Evolutionary conservation across 108 stramenopile species (phyloP), one percentile per base, ranked within the genome.

Genomic region (Cyclotella choctawhatcheeana): DNA sequence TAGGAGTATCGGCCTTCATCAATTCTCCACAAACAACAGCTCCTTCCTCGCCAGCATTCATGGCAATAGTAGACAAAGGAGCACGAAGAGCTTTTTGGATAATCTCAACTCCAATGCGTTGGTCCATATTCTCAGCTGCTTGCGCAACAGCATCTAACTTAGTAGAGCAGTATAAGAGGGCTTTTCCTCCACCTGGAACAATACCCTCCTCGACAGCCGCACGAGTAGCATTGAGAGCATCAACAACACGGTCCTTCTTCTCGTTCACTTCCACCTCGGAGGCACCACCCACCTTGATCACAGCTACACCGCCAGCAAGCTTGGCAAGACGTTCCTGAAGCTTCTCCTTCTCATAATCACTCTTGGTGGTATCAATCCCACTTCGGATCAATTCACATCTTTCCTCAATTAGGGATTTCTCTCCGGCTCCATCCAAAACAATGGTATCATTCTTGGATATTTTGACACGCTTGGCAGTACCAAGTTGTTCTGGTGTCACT

Each of bases 201-300:
- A 99, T 99, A 50, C 99, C 99, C 85, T 98, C 97, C 60, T 97
- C 94, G 22, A 98, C 98, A 58, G 99, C 99, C 25, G 99, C 99
- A 43, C 97, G 93, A 30, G 99, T 99, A 43, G 99, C 99, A 75
- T 99, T 99, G 40, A 99, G 89, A 27, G 99, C 99, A 83, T 99
- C 99, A n/a, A 98, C 93, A 61, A 98, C 96, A 69, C 99, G 96
- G 82, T 99, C 99, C 90, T 99, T 99, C 96, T 98, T 99, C 82
- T 99, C 99, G 25, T 88, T 90, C 4, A 99, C 99, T 85, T 99
- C 99, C 43, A 98, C 97, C 83, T 99, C 99, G 34, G 90, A 93
- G 13, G 96, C 93, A 18, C 99, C 99, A 20, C 99, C 99, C 30
- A 99, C 99, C 81, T 98, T 96, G 84, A 99, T 98, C 33, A 99